Conservation (phyloP, 163 green algal species). For the Volvox carteri region DNA sequence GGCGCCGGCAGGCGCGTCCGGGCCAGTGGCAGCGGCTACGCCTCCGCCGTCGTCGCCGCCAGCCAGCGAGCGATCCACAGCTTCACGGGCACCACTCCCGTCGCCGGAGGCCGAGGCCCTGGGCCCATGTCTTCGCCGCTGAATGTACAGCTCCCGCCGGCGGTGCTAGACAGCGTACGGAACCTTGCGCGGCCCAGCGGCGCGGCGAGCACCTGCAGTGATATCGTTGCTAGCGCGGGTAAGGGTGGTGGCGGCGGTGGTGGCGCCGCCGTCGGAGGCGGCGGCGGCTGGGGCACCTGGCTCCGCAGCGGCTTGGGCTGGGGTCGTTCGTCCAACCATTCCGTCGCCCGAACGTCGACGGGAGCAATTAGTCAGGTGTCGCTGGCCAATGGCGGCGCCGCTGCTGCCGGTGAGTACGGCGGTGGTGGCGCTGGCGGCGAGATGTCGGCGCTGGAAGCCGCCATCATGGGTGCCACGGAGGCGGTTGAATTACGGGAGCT, state of each 20-base stretch:
- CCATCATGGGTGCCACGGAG: not conserved
- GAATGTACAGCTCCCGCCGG: not conserved
- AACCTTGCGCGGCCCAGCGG: not conserved
- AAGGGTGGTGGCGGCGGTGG: not conserved
- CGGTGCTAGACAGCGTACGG: not conserved
- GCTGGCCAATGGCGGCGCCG: not conserved
- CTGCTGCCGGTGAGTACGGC: not conserved
- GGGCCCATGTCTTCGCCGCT: not conserved
- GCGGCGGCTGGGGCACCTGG: conserved; percentile 39
- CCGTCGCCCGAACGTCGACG: not conserved
- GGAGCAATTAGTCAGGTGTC: not conserved
- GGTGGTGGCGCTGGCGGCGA: not conserved
- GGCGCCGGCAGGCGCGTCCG: not conserved
- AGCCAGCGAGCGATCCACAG: not conserved
- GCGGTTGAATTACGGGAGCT: conserved; percentile 14
- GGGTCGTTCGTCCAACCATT: conserved; percentile 38
- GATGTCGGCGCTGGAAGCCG: conserved; percentile 14
- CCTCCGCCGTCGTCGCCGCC: not conserved
- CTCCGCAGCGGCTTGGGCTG: conserved; percentile 21
- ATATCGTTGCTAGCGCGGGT: not conserved
- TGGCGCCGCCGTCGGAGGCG: not conserved
- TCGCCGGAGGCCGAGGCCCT: not conserved
- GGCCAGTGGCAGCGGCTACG: not conserved
- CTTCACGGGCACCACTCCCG: conserved; percentile 1
- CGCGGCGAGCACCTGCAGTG: not conserved